Base-by-base conservation (phyloP, 225 moss, liverwort and hornwort genomes). In the Physcomitrellopsis africana region DNA sequence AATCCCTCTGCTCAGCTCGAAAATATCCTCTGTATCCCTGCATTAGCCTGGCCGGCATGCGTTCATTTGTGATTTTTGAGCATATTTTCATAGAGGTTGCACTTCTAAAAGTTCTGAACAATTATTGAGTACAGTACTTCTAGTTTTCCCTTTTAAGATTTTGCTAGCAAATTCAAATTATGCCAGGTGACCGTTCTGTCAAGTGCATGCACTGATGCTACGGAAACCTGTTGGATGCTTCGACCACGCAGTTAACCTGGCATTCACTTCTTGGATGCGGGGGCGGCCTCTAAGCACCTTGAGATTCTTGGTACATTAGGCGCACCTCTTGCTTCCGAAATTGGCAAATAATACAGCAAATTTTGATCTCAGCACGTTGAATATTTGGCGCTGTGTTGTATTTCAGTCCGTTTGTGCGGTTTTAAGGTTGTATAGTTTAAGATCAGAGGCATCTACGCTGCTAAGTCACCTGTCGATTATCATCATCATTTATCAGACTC, bases 201-300 rank as follows among this genome's bases (percentile, higher is more conserved):
- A 44, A 56, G 49, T 63, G 24, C 22, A 62, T 77, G 56, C 73
- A 26, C 20, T 77, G 42, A 73, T 69, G 13, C 60, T 55, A 10
- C 55, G 73, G 55, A 59, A 72, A 51, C 55, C 18, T 71, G 63
- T 70, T 80, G 69, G 65, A 61, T 51, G 9, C 53, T 55, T 60
- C 85, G 69, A 78, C 52, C 69, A 79, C 76, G 76, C 90, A 94
- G 99, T 99, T 80, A 93, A 95, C 72, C 88, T 95, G 79, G 93
- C 95, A 74, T 95, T 95, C 73, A 84, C 93, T 70, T 85, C 78
- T 76, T 93, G 95, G 99, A 84, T 99, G 84, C 84, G 83, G 71
- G 94, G 92, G 65, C 83, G 81, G 20, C 87, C 94, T 19, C 73
- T 86, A 76, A 81, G 82, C 54, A 89, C 93, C 26, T 82, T 99